These are phyloP conservation scores for Taphrina flavorubra DNA, from an alignment of 1,139 yeast genomes.

Conservation along the genomic window DNA sequence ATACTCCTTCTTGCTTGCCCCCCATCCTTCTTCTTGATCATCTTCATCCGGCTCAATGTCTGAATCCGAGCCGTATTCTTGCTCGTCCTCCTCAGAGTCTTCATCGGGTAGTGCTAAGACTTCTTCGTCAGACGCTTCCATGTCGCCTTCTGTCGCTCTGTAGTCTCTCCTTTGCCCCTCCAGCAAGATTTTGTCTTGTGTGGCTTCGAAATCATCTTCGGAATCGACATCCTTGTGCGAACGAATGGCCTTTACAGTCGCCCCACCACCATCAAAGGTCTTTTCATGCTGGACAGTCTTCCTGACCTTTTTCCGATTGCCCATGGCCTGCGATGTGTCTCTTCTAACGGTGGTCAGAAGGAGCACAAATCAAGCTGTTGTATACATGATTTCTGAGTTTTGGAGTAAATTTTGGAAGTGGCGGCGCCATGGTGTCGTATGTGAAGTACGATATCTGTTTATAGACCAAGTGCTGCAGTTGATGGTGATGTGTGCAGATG, in stretches of 20 bases:
- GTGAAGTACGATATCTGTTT: constrained; percentile 1
- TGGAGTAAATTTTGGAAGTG: constrained; percentile 9
- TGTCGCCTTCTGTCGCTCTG: constrained; percentile 23
- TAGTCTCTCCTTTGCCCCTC: constrained; percentile 36
- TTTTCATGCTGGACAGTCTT: constrained; percentile 22
- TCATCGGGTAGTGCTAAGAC: constrained; percentile 45
- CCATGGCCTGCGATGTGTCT: constrained; percentile 8
- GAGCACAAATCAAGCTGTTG: neutral
- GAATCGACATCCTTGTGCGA: constrained; percentile 43
- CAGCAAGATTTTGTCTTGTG: constrained; percentile 46
- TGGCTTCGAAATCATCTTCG: constrained; percentile 47
- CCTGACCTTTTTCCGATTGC: constrained; percentile 25
- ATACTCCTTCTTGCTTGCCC: constrained; percentile 70
- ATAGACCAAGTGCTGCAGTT: too few relatives aligned
- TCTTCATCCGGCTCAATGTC: constrained; percentile 43
- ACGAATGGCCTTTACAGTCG: constrained; percentile 17
- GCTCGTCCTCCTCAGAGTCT: constrained; percentile 41
- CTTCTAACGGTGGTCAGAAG: neutral
- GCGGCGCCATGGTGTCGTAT: constrained; percentile 12
- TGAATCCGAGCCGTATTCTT: constrained; percentile 4
- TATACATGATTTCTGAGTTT: neutral
- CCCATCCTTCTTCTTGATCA: constrained; percentile 69
- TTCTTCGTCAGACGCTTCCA: constrained; percentile 47
- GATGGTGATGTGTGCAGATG: neutral
- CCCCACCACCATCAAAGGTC: constrained; percentile 38